Conservation (phyloP, 768 basidiomycete genomes). For the Postia placenta region DNA sequence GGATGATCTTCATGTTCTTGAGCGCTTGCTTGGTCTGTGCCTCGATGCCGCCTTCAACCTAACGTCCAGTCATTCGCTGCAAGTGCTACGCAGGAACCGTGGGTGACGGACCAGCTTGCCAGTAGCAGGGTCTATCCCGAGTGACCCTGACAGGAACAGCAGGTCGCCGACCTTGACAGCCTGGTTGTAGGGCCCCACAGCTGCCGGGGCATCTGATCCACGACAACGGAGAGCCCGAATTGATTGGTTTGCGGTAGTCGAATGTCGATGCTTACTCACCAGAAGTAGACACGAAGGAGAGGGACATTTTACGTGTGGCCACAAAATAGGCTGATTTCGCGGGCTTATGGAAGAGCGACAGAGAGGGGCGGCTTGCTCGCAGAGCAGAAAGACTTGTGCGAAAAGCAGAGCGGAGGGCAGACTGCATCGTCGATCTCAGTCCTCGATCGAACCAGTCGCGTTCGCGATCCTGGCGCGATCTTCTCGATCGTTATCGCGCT, state of each 20-base stretch:
- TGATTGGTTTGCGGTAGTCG: background rate
- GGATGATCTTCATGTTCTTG: constrained; percentile 77
- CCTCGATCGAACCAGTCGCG: background rate
- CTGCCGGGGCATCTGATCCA: constrained; percentile 64
- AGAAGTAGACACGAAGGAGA: constrained; percentile 30
- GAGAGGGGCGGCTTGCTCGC: background rate
- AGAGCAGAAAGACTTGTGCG: background rate
- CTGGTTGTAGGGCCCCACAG: constrained; percentile 86
- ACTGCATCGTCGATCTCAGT: background rate
- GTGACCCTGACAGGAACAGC: constrained; percentile 86
- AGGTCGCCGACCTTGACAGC: constrained; percentile 79
- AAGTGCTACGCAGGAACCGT: background rate
- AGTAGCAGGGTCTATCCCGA: constrained; percentile 72
- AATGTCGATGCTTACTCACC: constrained; percentile 11
- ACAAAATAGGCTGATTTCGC: background rate
- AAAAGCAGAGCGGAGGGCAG: background rate
- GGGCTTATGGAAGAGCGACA: background rate
- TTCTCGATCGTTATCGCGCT: background rate
- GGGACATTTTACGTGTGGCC: constrained; percentile 14
- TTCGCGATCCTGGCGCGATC: background rate
- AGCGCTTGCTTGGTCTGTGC: constrained; percentile 80
- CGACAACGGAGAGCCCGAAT: background rate
- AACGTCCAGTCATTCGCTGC: background rate
- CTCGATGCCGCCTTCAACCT: constrained; percentile 58
- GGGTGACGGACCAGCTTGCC: constrained; percentile 50